Evolutionary conservation across 1,139 yeast species (phyloP).

Genomic region (Wickerhamomyces sp.): DNA sequence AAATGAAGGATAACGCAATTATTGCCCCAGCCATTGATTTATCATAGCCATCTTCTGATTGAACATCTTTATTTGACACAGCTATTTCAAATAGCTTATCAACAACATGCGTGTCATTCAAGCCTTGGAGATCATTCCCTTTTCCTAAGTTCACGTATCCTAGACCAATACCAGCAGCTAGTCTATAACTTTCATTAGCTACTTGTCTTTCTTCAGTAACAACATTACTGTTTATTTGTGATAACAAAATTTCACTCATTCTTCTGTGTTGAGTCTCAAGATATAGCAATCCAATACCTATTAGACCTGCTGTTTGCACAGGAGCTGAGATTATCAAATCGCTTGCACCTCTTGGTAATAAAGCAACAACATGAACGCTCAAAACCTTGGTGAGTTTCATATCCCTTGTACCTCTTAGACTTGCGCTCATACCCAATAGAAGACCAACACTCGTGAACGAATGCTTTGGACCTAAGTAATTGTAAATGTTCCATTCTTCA

Average conservation of each 20-base stretch:
- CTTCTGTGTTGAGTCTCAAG: constrained; percentile 76
- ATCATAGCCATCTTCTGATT: constrained; percentile 59
- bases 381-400: constrained; percentile 83
- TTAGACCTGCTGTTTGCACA: constrained; percentile 88
- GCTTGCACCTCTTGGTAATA: constrained; percentile 86
- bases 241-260: constrained; percentile 76
- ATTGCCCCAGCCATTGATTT: constrained; percentile 81
- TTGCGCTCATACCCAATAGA: constrained; percentile 89
- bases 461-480: constrained; percentile 88
- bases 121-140: constrained; percentile 59
- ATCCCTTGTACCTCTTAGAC: constrained; percentile 80
- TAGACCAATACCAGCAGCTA: constrained; percentile 84
- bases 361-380: constrained; percentile 89
- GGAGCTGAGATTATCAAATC: constrained; percentile 78
- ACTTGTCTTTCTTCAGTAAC: constrained; percentile 52
- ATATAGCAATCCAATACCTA: constrained; percentile 86
- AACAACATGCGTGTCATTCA: constrained; percentile 67
- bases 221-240: constrained; percentile 59
- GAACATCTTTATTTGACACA: constrained; percentile 62
- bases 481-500: constrained; percentile 97
- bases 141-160: constrained; percentile 86
- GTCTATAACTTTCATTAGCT: constrained; percentile 70
- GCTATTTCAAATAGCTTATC: constrained; percentile 62
- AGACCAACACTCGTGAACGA: constrained; percentile 82
- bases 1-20: constrained; percentile 71